Base-by-base conservation (phyloP, 768 basidiomycete genomes). In the Tulasnella sp. region DNA sequence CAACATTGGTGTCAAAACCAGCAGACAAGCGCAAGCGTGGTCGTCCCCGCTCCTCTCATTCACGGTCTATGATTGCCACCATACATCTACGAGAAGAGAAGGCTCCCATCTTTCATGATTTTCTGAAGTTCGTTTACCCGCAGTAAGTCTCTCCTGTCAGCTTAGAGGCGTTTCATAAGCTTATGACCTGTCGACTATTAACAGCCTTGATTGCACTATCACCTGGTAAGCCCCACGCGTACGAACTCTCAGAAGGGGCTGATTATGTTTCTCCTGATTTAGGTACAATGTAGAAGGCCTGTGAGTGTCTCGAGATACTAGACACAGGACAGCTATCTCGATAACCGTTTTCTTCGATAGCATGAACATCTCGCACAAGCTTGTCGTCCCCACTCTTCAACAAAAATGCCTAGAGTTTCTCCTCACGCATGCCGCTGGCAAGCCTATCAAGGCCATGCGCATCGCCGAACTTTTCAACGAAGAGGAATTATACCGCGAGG, bases 381-480 rank as follows among this genome's bases (percentile, higher is more conserved):
- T 94, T 57, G 87, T 86, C 62, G 87, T 89, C 3, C 83, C 87
- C 1, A 74, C 85, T 2, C 75, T 96, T 42, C 87, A 90, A 67
- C 78, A 79, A 44, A 82, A 88, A 66, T 94, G 91, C 70, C 78
- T 88, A 29, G 81, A 80, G 2, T 97, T 96, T 71, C 78, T 97
- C 29, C 79, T 96, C 48, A 90, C 89, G 0, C 91, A 93, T 64
- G 92, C 92, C 0, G 91, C 93, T 4, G 92, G 92, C 1, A 81
- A 81, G 57, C 93, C 93, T 0, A 88, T 96, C 68, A 89, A 92
- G 70, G 91, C 92, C 2, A 83, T 96, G 78, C 82, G 84, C 24
- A 89, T 94, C 31, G 91, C 92, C 2, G 92, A 94, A 66, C 75
- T 90, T 22, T 91, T 92, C 65, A 84, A 85, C 64, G 87, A 93